A percentile compares a stretch with the other conserved stretches of the same genome.
phyloP scores from a whole-genome alignment of 441 rosid species.

The Pelargonium australe region DNA sequence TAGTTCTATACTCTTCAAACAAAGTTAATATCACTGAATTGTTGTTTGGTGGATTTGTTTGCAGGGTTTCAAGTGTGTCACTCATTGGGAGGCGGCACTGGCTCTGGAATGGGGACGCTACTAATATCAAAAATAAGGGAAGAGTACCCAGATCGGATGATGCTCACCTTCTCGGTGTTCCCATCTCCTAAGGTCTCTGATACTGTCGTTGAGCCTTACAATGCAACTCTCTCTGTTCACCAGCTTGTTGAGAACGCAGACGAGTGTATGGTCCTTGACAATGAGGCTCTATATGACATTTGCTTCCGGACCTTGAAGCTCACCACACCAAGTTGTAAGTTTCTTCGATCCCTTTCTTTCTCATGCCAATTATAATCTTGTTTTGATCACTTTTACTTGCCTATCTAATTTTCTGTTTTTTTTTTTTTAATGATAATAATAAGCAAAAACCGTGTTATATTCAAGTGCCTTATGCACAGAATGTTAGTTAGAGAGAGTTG shows the following conservation, averaged over 20 bases:
- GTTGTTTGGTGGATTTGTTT: not conserved
- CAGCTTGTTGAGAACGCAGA: conserved; percentile 76
- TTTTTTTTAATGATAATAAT: no score
- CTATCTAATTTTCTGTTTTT: no score
- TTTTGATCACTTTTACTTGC: no score
- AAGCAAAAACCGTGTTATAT: no score
- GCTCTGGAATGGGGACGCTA: conserved; percentile 78
- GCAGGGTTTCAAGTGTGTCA: conserved; percentile 81
- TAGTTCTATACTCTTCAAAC: no score
- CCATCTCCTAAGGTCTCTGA: conserved; percentile 78
- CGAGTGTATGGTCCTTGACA: conserved; percentile 79
- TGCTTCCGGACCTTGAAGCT: no score
- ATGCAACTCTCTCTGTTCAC: conserved; percentile 70
- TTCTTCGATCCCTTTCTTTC: no score
- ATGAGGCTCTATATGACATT: not conserved
- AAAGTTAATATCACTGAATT: no score
- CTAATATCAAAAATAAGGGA: conserved; percentile 72
- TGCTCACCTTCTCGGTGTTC: conserved; percentile 68
- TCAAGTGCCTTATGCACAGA: no score
- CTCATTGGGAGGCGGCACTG: conserved; percentile 71
- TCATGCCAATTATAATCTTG: no score
- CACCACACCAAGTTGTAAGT: no score
- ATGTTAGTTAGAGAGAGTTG: no score
- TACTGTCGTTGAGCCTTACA: conserved; percentile 76
- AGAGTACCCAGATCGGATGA: conserved; percentile 72